Evolutionary conservation across 176 grass and related monocot genomes (phyloP), one percentile per base, ranked within the genome.

Genomic region (Hyparrhenia diplandra): DNA sequence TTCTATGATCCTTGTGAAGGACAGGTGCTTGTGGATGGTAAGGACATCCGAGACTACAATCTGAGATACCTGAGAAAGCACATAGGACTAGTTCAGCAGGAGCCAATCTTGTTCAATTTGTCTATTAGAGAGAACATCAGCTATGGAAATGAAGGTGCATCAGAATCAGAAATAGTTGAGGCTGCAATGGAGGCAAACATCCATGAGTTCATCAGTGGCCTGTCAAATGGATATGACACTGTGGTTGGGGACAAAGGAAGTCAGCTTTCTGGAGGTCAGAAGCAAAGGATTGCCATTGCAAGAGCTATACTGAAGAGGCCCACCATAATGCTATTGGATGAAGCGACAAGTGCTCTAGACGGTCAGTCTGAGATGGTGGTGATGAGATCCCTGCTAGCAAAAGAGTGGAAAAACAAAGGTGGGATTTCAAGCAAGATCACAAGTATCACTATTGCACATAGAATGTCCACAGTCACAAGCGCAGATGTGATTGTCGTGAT

Each of bases 191-290:
- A 84, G 29, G 86, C 90, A 35, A 92, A 88, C 71, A 88, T 88
- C 32, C 90, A 92, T 45, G 80, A 85, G 63, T 92, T 92, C 79
- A 80, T 92, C 75, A 75, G 81, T 52, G 39, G 75, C 35, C 28
- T 92, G 79, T 67, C 90, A 37, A 30, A 76, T 7, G 86, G 90
- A 59, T 92, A 92, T 57, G 83, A 88, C 28, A 92, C 90, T 0
- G 52, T 80, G 54, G 85, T 92, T 27, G 90, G 90, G 11, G 90
- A 92, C 43, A 82, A 85, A 71, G 90, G 90, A 64, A 72, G 82
- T 58, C 90, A 88, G 39, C 77, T 92, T 55, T 92, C 90, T 1
- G 90, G 90, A 72, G 90, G 90, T 17, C 90, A 92, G 83, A 92
- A 92, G 80, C 90, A 92, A 75, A 39, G 90, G 39, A 86, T 88